These are phyloP conservation scores for Sporobolomyces roseus DNA, from an alignment of 768 basidiomycete genomes.

Conservation along the genomic window DNA sequence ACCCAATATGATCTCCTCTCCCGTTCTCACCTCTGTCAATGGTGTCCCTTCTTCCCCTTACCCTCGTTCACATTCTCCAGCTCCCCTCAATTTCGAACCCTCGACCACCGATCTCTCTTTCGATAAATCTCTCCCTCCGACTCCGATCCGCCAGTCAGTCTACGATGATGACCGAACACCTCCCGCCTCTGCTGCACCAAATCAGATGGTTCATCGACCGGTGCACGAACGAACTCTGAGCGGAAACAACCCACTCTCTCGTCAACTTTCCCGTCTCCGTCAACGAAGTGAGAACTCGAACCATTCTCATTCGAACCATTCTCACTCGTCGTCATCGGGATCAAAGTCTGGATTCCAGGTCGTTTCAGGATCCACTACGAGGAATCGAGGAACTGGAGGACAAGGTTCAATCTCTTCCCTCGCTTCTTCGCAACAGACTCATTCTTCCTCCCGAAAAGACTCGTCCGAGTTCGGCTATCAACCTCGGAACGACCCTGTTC, in stretches of 20 bases:
- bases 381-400: neutral
- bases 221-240: neutral
- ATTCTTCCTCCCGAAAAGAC: neutral
- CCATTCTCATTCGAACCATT: no score
- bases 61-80: no score
- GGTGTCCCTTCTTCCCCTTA: no score
- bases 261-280: conserved; percentile 11
- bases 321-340: neutral
- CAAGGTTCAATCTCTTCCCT: conserved; percentile 14
- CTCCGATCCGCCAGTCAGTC: conserved; percentile 4
- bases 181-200: neutral
- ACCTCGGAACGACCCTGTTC: neutral
- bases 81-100: neutral
- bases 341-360: conserved; percentile 26
- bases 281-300: conserved; percentile 23
- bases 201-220: neutral
- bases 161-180: conserved; percentile 8
- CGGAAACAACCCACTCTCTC: neutral
- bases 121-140: conserved; percentile 40
- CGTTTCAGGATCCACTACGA: conserved; percentile 30
- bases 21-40: neutral
- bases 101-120: conserved; percentile 7
- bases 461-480: neutral
- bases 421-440: conserved; percentile 13
- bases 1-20: neutral